Evolutionary conservation across 176 grass and related monocot genomes (phyloP), one percentile per base, ranked within the genome.

Genomic region (Phoenix roebelenii): DNA sequence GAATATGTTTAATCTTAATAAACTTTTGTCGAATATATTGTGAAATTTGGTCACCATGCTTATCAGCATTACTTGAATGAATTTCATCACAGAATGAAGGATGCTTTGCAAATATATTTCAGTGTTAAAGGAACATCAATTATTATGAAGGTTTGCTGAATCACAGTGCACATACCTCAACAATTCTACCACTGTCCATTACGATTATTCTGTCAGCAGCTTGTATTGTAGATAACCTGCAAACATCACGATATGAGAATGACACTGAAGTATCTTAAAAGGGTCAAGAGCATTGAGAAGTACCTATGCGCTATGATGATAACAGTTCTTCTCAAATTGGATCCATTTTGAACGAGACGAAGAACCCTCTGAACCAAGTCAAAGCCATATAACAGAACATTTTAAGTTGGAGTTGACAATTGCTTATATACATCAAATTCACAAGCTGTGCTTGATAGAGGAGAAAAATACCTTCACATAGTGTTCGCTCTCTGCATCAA

Each of bases 261-360:
- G 17, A 29, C 12, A 72, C 53, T 25, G 51, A 16, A 28, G n/a
- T 44, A 44, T 44, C 35, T 12, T 14, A 4, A 9, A 44, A 3
- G 35, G 35, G 35, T 14, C 35, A 44, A 44, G 35, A 44, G 7
- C 16, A 29, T 51, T 15, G 25, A 15, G 51, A 60, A 50, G 51
- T 74, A 98, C 93, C 93, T 98, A 79, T 98, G 87, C 58, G 93
- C 87, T 80, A 98, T 98, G 71, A 98, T 78, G 49, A 98, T 63
- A 67, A 98, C 84, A 10, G 87, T 92, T 77, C 93, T 88, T 75
- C 70, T 60, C 26, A 73, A 25, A 30, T 68, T 85, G 15, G 78
- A 72, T 25, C 83, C 73, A 28, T 69, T 72, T 18, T 89, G 72
- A 50, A 74, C 73, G 64, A 83, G 61, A 22, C 84, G 89, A 69